Percentiles rank a stretch among this genome's conserved stretches.
These are phyloP conservation scores for Cocos nucifera DNA, from an alignment of 176 grass and related monocot genomes.

Conservation along the genomic window DNA sequence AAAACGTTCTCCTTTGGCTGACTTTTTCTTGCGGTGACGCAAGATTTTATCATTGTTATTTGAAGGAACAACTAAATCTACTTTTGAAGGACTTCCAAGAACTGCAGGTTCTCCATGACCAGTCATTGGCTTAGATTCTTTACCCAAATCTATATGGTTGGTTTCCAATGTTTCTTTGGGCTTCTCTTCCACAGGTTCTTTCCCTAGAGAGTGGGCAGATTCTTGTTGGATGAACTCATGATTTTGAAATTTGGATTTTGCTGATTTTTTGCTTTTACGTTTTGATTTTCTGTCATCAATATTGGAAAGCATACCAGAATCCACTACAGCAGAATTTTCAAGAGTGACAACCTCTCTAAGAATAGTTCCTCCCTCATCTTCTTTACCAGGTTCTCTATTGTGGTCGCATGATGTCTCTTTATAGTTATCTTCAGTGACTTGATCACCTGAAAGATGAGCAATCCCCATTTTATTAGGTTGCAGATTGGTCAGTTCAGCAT, in stretches of 20 bases:
- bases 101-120: neutral
- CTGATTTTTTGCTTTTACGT: conserved; percentile 30
- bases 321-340: conserved; percentile 16
- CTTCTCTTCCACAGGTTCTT: neutral
- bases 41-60: neutral
- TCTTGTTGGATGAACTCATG: conserved; percentile 9
- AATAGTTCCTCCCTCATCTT: conserved; percentile 19
- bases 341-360: conserved; percentile 13
- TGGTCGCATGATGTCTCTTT: conserved; percentile 9
- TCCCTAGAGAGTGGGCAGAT: neutral
- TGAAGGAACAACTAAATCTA: neutral
- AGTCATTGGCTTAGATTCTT: neutral
- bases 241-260: conserved; percentile 27
- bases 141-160: conserved; percentile 1
- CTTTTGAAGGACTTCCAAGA: neutral
- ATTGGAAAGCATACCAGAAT: conserved; percentile 5
- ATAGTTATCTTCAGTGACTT: conserved; percentile 13
- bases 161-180: neutral
- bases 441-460: conserved; percentile 16
- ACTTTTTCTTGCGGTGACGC: conserved; percentile 6
- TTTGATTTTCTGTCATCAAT: conserved; percentile 14
- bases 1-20: neutral
- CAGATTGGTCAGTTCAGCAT: conserved; percentile 9
- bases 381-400: conserved; percentile 6
- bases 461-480: conserved; percentile 2